phyloP scores from a whole-genome alignment of 768 basidiomycete genomes.

The Agaricus blazei region DNA sequence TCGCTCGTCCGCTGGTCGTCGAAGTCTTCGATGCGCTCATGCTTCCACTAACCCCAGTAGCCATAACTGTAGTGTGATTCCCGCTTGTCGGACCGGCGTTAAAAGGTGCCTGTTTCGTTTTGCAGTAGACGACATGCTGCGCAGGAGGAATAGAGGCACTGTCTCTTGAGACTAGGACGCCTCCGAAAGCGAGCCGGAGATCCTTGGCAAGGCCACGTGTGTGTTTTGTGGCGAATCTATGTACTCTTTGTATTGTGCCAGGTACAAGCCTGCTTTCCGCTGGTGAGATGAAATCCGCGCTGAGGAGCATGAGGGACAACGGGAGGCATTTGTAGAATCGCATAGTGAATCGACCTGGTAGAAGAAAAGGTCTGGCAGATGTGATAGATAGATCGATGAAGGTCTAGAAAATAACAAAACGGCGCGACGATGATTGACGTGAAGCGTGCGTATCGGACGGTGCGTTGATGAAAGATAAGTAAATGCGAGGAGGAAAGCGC shows the following conservation, averaged over 20 bases:
- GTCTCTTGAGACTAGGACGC: slow-evolving; percentile 43
- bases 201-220: slow-evolving; percentile 64
- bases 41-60: not conserved
- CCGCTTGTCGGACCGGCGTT: not conserved
- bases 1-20: slow-evolving; percentile 15
- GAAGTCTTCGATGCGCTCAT: slow-evolving; percentile 11
- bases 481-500: too few species aligned
- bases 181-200: slow-evolving; percentile 59
- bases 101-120: slow-evolving; percentile 26
- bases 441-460: too few species aligned
- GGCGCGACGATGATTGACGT: too few species aligned
- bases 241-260: slow-evolving; percentile 42
- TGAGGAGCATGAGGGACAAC: slow-evolving; percentile 30
- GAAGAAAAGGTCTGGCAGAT: not conserved
- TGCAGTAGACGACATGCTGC: slow-evolving; percentile 39
- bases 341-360: slow-evolving; percentile 13
- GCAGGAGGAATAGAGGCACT: slow-evolving; percentile 14
- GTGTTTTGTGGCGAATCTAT: slow-evolving; percentile 49
- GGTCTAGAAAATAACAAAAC: too few species aligned
- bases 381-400: not conserved
- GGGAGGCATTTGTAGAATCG: slow-evolving; percentile 24
- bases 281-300: slow-evolving; percentile 1
- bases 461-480: too few species aligned
- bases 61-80: not conserved
- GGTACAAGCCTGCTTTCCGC: slow-evolving; percentile 23